Evolutionary conservation across 2,329 filamentous ascomycete species (phyloP), one percentile per base, ranked within the genome.

Genomic region (Aspergillus ibericus): DNA sequence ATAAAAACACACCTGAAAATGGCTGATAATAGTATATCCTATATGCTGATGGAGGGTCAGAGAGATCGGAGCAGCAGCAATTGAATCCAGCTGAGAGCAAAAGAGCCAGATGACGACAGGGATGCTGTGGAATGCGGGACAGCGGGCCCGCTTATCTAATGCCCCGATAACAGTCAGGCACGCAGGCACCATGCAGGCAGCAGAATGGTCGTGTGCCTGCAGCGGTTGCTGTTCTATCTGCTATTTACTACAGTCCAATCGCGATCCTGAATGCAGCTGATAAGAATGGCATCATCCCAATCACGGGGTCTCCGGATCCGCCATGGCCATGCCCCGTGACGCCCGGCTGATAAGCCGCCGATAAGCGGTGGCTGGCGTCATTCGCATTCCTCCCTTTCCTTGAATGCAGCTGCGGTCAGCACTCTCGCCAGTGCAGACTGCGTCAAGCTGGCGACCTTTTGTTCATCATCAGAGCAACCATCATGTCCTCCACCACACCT

Each of bases 401-500:
- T 18, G 20, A 42, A 3, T 42, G 29, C 18, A 22, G 20, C 38
- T 22, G 38, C 38, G 38, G 38, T 7, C 18, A 42, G 38, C 20
- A 7, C 18, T 20, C 38, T 42, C 38, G 18, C 13, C 10, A n/a
- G 18, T 20, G 38, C 20, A 42, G 8, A 20, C 18, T 22, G 18
- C 22, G n/a, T 42, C 38, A 7, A 42, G 5, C 18, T 42, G 38
- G 10, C 20, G 5, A n/a, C n/a, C n/a, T n/a, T n/a, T n/a, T n/a
- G n/a, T n/a, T n/a, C n/a, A n/a, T n/a, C 34, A 22, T 20, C 13
- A 6, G 6, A 16, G 3, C 6, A 12, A 22, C 38, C 44, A 29
- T 22, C 29, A 55, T 61, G 54, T 51, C 52, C 44, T 1, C 42
- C 12, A 10, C 57, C 36, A 57, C 68, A 25, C 42, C 42, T 25